Evolutionary conservation across 805 yeast species (phyloP).

Genomic region (Candida pseudoglaebosa): DNA sequence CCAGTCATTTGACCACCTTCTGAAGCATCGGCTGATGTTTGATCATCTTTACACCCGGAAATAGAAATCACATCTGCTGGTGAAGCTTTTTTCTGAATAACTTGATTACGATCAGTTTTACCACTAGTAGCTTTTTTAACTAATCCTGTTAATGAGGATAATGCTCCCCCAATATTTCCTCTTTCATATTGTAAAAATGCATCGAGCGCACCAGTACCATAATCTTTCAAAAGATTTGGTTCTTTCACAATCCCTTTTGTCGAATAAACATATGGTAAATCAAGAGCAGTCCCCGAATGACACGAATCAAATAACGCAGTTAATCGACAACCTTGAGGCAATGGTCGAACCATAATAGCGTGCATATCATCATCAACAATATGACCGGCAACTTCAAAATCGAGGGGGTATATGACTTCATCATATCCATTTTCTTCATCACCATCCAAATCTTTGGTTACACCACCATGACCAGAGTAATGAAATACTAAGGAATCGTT

Average conservation of each 20-base stretch:
- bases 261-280: constrained; percentile 36
- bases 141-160: constrained; percentile 30
- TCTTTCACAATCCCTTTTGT: constrained; percentile 40
- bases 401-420: constrained; percentile 36
- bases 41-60: constrained; percentile 39
- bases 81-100: constrained; percentile 26
- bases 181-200: constrained; percentile 29
- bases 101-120: constrained; percentile 20
- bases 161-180: constrained; percentile 37
- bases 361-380: constrained; percentile 39
- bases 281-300: constrained; percentile 39
- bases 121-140: constrained; percentile 27
- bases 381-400: constrained; percentile 29
- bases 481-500: constrained; percentile 38
- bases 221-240: constrained; percentile 33
- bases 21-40: constrained; percentile 37
- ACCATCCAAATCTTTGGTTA: constrained; percentile 32
- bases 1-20: constrained; percentile 35
- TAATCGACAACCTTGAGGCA: constrained; percentile 34
- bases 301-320: constrained; percentile 38
- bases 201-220: constrained; percentile 30
- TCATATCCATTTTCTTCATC: constrained; percentile 36
- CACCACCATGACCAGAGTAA: constrained; percentile 39
- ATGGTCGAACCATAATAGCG: constrained; percentile 32
- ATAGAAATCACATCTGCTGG: constrained; percentile 37